These are phyloP conservation scores for Pseudogymnoascus sp. DNA, from an alignment of 2,329 filamentous ascomycete species.

Conservation along the genomic window DNA sequence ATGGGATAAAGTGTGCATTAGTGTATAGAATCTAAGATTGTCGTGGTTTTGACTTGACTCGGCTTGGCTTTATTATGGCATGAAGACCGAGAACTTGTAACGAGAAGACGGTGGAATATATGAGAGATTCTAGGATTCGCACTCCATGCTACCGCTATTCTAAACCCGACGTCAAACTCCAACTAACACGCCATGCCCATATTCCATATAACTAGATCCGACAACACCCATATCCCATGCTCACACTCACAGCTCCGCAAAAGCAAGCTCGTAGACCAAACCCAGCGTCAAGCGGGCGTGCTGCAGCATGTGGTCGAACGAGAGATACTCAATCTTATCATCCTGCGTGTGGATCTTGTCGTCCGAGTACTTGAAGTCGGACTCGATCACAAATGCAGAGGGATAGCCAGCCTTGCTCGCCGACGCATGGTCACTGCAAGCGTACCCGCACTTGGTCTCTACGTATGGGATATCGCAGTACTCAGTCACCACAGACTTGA, in stretches of 20 bases:
- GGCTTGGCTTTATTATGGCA: too few species aligned
- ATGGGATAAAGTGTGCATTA: background rate
- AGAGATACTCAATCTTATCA: conserved; percentile 62
- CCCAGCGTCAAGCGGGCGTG: conserved; percentile 79
- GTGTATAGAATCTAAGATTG: background rate
- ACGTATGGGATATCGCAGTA: conserved; percentile 87
- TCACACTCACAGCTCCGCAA: conserved; percentile 43
- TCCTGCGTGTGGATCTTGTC: conserved; percentile 63
- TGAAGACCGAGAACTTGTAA: background rate
- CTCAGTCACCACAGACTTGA: conserved; percentile 77
- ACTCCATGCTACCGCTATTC: background rate
- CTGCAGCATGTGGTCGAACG: conserved; percentile 86
- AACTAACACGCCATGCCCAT: conserved; percentile 1
- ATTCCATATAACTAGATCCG: too few species aligned
- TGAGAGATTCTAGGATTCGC: background rate
- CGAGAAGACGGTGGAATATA: background rate
- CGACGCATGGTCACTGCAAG: conserved; percentile 68
- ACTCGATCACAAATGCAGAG: conserved; percentile 69
- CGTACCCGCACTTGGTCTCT: conserved; percentile 82
- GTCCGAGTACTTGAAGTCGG: conserved; percentile 57
- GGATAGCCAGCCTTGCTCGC: conserved; percentile 68
- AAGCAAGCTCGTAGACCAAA: conserved; percentile 75
- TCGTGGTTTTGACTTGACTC: background rate
- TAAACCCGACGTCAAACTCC: background rate
- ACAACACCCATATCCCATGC: too few species aligned